Conservation (phyloP, 164 flowering plant genomes). For the Protea cynaroides region DNA sequence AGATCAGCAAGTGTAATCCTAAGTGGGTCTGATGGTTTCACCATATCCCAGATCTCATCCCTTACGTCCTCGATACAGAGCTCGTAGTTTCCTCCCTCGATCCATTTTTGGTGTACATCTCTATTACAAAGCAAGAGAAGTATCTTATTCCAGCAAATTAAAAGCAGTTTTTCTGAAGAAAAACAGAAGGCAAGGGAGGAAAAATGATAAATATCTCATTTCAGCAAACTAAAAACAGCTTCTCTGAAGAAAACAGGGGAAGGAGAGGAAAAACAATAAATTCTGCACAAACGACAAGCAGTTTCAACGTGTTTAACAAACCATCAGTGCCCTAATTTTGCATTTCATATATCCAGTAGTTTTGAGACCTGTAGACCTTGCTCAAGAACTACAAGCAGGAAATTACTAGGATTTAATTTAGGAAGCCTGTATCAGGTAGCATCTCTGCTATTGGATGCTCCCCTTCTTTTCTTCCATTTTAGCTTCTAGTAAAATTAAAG, state of each 20-base stretch:
- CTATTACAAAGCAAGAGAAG: slow-evolving; percentile 22
- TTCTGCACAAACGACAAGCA: too few species aligned
- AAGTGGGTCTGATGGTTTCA: slow-evolving; percentile 81
- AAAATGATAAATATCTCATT: too few species aligned
- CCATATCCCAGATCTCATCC: slow-evolving; percentile 99
- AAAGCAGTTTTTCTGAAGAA: background rate
- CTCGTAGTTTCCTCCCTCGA: slow-evolving; percentile 77
- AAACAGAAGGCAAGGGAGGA: too few species aligned
- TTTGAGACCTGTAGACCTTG: slow-evolving; percentile 57
- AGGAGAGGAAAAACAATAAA: too few species aligned
- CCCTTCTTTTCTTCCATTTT: slow-evolving; percentile 64
- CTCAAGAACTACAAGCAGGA: slow-evolving; percentile 62
- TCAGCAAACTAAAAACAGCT: too few species aligned
- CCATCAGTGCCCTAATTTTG: slow-evolving; percentile 27
- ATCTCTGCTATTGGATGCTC: slow-evolving; percentile 44
- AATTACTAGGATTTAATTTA: slow-evolving; percentile 24
- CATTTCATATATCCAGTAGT: slow-evolving; percentile 38
- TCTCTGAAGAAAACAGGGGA: too few species aligned
- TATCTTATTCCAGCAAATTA: background rate
- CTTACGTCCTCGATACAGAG: slow-evolving; percentile 72
- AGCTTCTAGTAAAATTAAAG: background rate
- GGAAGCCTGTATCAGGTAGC: slow-evolving; percentile 75
- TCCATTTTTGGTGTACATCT: slow-evolving; percentile 84
- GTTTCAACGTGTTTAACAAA: background rate
- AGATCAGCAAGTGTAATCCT: slow-evolving; percentile 71